phyloP scores from a whole-genome alignment of 345 rosid species.

The Raphanus raphanistrum region DNA sequence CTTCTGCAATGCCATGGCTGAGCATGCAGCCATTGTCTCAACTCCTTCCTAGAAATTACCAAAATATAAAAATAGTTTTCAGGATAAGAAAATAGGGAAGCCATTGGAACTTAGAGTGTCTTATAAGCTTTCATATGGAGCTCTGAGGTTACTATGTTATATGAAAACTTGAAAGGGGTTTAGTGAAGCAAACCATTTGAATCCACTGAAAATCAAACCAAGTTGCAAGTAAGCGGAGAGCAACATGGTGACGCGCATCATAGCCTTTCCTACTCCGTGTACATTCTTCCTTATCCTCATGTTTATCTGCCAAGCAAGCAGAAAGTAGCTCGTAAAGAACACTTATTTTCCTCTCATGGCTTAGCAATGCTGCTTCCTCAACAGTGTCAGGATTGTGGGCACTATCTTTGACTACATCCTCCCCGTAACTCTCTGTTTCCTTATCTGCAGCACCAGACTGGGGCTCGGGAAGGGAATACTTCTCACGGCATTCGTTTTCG shows the following conservation, averaged over 20 bases:
- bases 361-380: constrained; percentile 66
- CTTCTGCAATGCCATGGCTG: constrained; percentile 83
- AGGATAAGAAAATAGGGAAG: constrained; percentile 3
- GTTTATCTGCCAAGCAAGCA: constrained; percentile 79
- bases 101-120: background rate
- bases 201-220: constrained; percentile 87
- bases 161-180: background rate
- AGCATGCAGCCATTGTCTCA: constrained; percentile 83
- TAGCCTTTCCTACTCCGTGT: constrained; percentile 69
- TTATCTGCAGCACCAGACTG: constrained; percentile 40
- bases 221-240: constrained; percentile 73
- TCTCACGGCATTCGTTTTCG: constrained; percentile 71
- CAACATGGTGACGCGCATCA: constrained; percentile 93
- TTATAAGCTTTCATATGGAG: background rate
- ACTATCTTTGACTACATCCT: background rate
- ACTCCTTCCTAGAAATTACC: constrained; percentile 39
- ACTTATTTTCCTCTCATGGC: constrained; percentile 70
- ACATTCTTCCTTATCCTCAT: constrained; percentile 49
- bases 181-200: constrained; percentile 60
- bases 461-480: constrained; percentile 46
- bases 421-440: constrained; percentile 1
- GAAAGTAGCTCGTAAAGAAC: constrained; percentile 88
- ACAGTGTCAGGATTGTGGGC: constrained; percentile 11
- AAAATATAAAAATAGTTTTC: background rate
- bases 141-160: background rate